Evolutionary conservation across 345 rosid species (phyloP), one percentile per base, ranked within the genome.

Genomic region (Acer yangbiense): DNA sequence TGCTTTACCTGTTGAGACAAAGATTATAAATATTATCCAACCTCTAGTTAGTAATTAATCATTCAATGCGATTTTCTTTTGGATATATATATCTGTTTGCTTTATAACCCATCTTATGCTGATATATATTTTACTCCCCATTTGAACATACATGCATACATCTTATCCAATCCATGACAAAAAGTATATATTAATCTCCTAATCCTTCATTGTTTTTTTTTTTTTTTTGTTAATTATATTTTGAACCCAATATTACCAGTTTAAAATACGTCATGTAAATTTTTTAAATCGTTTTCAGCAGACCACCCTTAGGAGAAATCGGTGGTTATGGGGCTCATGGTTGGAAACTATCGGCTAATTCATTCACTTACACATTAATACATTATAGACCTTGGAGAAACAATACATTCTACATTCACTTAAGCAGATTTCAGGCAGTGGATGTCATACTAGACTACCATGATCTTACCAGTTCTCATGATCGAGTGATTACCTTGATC

Each of bases 1-100:
- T 94, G 97, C 87, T 94, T 96, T 73, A 88, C 86, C 99, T 96
- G 88, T 75, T 75, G 82, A 73, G 16, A 27, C 35, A 68, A 66
- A 79, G 20, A 70, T 74, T 29, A 69, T 44, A 68, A 66, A 79
- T 17, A 70, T 74, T 29, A 69, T 44, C n/a, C 13, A 23, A 41
- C 58, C 67, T 46, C 27, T 12, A 61, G 65, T 72, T 43, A 61
- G 12, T 60, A 60, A 60, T 20, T 32, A 48, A 79, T 18, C 76
- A 50, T 39, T 48, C 29, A 10, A 52, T 25, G 46, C 50, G 9
- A 63, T 63, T 52, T 76, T 72, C 52, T 43, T 43, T 43, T 7
- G 46, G 46, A 43, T 43, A 43, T 8, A 43, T 8, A 43, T 43
- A 55, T 48, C 25, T 60, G 44, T 62, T 72, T 50, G 2, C 65